These are phyloP conservation scores for Neophaeococcomyces mojaviensis DNA, from an alignment of 2,329 filamentous ascomycete species.

Conservation along the genomic window DNA sequence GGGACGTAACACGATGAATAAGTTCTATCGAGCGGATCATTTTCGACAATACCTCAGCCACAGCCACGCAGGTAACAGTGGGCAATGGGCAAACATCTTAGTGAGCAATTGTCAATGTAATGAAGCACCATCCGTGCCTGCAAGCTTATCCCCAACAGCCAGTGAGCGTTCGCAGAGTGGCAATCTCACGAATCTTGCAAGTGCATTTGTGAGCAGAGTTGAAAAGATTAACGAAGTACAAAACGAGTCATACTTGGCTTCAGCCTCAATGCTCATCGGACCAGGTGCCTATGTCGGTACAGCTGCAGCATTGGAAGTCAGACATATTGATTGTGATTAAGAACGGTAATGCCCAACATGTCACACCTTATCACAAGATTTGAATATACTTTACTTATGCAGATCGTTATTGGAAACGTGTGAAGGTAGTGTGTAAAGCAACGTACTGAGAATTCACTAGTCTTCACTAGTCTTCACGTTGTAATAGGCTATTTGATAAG, in stretches of 20 bases:
- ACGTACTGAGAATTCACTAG: too few relatives aligned
- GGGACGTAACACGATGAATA: constrained; percentile 97
- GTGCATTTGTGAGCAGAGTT: background rate
- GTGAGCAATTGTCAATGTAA: constrained; percentile 97
- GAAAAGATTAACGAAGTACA: constrained; percentile 6
- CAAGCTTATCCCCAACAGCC: constrained; percentile 6
- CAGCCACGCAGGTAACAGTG: constrained; percentile 89
- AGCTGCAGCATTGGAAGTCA: too few relatives aligned
- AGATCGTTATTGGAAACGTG: too few relatives aligned
- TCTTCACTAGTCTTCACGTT: too few relatives aligned
- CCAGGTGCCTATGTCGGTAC: too few relatives aligned
- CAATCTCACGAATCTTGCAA: constrained; percentile 1
- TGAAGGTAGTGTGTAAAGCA: too few relatives aligned
- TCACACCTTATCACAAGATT: too few relatives aligned
- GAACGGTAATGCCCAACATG: too few relatives aligned
- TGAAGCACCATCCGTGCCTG: constrained; percentile 38
- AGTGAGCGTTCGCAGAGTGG: constrained; percentile 7
- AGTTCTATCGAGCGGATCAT: constrained; percentile 95
- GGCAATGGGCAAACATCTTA: constrained; percentile 98
- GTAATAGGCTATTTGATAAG: too few relatives aligned
- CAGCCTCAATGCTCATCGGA: too few relatives aligned
- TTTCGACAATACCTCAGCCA: constrained; percentile 98
- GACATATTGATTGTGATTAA: too few relatives aligned
- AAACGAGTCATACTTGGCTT: constrained; percentile 5
- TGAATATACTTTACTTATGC: too few relatives aligned